Conservation (phyloP, 805 yeast species). For the Lipomyces lipofer region DNA sequence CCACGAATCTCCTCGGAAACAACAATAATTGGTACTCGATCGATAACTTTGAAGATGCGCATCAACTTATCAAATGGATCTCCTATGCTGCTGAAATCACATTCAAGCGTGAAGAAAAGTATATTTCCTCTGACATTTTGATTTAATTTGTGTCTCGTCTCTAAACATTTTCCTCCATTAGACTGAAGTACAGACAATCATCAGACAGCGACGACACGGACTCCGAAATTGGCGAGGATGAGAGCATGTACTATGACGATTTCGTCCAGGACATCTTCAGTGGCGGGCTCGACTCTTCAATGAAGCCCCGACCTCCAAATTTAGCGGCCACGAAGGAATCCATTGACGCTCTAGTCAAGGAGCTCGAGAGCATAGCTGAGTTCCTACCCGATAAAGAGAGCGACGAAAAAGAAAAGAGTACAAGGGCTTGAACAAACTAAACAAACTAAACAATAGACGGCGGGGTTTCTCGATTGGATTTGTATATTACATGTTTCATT, state of each 20-base stretch:
- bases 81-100: constrained; percentile 9
- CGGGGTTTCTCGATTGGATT: neutral
- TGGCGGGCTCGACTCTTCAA: neutral
- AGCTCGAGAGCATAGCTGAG: constrained; percentile 13
- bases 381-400: constrained; percentile 21
- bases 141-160: no score
- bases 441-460: neutral
- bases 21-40: constrained; percentile 30
- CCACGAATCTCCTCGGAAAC: constrained; percentile 23
- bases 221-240: neutral
- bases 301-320: constrained; percentile 5
- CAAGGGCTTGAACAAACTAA: neutral
- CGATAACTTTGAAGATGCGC: constrained; percentile 21
- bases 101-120: constrained; percentile 6
- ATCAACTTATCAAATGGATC: constrained; percentile 24
- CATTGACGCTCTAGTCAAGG: constrained; percentile 16
- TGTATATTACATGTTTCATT: no score
- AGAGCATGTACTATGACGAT: constrained; percentile 10
- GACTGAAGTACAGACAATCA: no score
- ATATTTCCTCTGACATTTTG: neutral
- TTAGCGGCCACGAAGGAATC: constrained; percentile 15
- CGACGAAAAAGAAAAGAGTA: neutral
- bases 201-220: no score
- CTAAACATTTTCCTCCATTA: no score
- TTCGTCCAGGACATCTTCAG: constrained; percentile 18